A percentile compares a stretch with the other conserved stretches of the same genome.
Evolutionary conservation across 768 basidiomycete species (phyloP).

Genomic region (Boletus vinaceobasis): DNA sequence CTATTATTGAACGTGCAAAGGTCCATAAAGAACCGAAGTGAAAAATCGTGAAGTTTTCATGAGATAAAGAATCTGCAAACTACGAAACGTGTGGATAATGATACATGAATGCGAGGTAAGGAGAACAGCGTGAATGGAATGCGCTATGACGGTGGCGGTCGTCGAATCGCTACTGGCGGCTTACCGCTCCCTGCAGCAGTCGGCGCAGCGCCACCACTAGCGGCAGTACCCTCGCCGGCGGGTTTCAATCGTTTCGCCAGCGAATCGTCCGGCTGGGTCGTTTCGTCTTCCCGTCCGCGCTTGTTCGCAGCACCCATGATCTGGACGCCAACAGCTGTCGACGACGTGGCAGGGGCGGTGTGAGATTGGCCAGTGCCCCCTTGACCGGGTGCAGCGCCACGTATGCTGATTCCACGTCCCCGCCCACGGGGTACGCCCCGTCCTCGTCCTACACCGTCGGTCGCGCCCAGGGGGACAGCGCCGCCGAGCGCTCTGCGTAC

Average conservation of each 20-base stretch:
- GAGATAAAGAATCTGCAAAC: not conserved
- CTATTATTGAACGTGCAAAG: not conserved
- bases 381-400: slow-evolving; percentile 28
- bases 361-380: slow-evolving; percentile 22
- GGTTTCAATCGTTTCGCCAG: slow-evolving; percentile 67
- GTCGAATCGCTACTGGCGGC: slow-evolving; percentile 34
- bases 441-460: slow-evolving; percentile 27
- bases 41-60: not conserved
- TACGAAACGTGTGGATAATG: slow-evolving; percentile 17
- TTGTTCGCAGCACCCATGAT: slow-evolving; percentile 67
- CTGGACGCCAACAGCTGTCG: slow-evolving; percentile 42
- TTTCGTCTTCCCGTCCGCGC: slow-evolving; percentile 57
- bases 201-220: not conserved
- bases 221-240: slow-evolving; percentile 25
- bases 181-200: slow-evolving; percentile 21
- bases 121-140: not conserved
- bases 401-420: slow-evolving; percentile 25
- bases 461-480: slow-evolving; percentile 24
- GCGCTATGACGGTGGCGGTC: slow-evolving; percentile 25
- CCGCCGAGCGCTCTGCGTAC: slow-evolving; percentile 32
- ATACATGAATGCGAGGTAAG: slow-evolving; percentile 13
- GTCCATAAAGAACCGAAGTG: not conserved
- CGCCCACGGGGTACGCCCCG: slow-evolving; percentile 37
- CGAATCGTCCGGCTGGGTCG: slow-evolving; percentile 45
- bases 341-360: slow-evolving; percentile 4